Evolutionary conservation across 495 filamentous ascomycete genomes (phyloP).

Genomic region (Aspergillus haitiensis): DNA sequence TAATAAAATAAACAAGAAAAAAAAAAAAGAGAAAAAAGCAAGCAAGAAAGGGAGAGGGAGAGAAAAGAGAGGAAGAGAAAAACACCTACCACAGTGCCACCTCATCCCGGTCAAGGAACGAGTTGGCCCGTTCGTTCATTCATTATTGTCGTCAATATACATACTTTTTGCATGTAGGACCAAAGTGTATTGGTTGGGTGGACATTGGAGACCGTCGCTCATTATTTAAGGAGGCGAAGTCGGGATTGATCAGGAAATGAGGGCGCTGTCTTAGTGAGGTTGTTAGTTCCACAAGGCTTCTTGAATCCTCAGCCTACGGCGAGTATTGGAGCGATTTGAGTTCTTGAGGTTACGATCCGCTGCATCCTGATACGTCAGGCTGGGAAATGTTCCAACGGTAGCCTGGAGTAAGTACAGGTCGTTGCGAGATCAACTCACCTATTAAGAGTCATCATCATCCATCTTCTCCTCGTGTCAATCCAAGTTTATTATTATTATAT

Average conservation of each 20-base stretch:
- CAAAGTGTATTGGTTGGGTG: constrained; percentile 18
- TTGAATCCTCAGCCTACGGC: constrained; percentile 5
- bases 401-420: constrained; percentile 2
- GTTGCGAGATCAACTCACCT: constrained; percentile 4
- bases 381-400: constrained; percentile 6
- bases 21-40: constrained; percentile 6
- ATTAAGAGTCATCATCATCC: neutral
- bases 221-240: constrained; percentile 29
- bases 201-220: constrained; percentile 3
- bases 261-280: neutral
- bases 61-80: neutral
- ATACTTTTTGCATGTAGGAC: constrained; percentile 21
- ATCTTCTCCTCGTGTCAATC: neutral
- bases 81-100: constrained; percentile 13
- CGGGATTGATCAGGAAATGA: constrained; percentile 3
- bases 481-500: neutral
- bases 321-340: constrained; percentile 5
- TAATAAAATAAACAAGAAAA: too few species aligned
- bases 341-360: constrained; percentile 17
- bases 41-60: neutral
- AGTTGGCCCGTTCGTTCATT: constrained; percentile 2
- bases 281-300: constrained; percentile 11
- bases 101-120: constrained; percentile 1
- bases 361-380: constrained; percentile 9
- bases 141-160: constrained; percentile 11